These are phyloP conservation scores for Cyberlindnera xishuangbannaensis DNA, from an alignment of 805 yeast species.

Conservation along the genomic window DNA sequence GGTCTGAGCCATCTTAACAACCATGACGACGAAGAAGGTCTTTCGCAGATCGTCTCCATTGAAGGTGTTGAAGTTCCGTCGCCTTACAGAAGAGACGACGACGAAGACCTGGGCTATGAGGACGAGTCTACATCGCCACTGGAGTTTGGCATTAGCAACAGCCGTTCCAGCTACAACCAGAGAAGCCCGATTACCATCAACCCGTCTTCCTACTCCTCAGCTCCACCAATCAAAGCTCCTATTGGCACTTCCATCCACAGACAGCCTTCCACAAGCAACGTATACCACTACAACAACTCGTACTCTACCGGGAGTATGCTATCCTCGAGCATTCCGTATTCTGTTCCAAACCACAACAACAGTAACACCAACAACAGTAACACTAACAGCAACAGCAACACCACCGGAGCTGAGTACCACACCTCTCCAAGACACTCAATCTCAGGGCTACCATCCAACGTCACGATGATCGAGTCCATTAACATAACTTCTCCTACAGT, in stretches of 20 bases:
- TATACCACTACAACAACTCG: conserved; percentile 14
- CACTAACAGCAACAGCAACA: conserved; percentile 16
- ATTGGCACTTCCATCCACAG: conserved; percentile 25
- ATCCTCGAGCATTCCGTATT: conserved; percentile 22
- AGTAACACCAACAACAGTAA: conserved; percentile 16
- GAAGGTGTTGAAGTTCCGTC: conserved; percentile 25
- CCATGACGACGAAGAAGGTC: conserved; percentile 12
- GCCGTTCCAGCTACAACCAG: conserved; percentile 12
- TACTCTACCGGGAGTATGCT: conserved; percentile 12
- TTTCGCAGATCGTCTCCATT: conserved; percentile 24
- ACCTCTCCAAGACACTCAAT: conserved; percentile 28
- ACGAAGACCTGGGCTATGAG: conserved; percentile 6
- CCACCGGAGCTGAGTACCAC: conserved; percentile 26
- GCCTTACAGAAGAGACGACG: neutral
- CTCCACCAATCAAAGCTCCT: conserved; percentile 28
- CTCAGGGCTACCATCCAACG: conserved; percentile 33
- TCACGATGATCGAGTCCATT: conserved; percentile 44
- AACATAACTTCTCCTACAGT: conserved; percentile 70
- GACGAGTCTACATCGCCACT: conserved; percentile 7
- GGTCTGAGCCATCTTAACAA: conserved; percentile 6
- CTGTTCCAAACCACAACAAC: conserved; percentile 20
- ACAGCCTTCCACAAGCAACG: conserved; percentile 18
- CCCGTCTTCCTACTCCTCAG: conserved; percentile 15
- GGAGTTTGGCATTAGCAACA: conserved; percentile 8
- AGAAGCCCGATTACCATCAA: conserved; percentile 23